Percentiles rank a stretch among this genome's conserved stretches.
phyloP scores from a whole-genome alignment of 345 rosid genomes.

The Brassica rapa region DNA sequence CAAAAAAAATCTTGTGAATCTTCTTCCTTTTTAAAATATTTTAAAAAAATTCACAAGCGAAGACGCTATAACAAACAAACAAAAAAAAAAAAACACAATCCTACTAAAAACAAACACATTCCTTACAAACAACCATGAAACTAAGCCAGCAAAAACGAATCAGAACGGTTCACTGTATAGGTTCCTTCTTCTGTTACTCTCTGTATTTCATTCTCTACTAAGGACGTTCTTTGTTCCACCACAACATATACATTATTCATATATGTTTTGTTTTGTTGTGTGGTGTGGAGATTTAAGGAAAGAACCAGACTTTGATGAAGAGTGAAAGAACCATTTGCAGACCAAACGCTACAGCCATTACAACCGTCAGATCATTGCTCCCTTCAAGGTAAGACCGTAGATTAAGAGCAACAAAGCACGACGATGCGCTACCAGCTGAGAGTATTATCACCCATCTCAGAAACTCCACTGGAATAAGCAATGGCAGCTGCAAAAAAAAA shows the following conservation, averaged over 20 bases:
- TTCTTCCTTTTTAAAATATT: neutral
- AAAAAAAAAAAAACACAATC: neutral
- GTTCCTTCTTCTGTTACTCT: constrained; percentile 24
- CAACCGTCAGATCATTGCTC: constrained; percentile 51
- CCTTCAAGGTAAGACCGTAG: constrained; percentile 56
- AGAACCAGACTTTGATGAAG: constrained; percentile 95
- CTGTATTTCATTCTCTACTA: constrained; percentile 20
- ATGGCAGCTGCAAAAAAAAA: constrained; percentile 58
- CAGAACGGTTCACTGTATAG: constrained; percentile 9
- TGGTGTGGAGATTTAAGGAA: constrained; percentile 48
- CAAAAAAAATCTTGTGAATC: neutral
- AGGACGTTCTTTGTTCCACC: constrained; percentile 18
- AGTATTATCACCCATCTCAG: constrained; percentile 86
- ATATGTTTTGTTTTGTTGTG: neutral
- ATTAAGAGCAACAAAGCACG: constrained; percentile 73
- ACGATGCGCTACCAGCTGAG: constrained; percentile 62
- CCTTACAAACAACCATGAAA: constrained; percentile 7
- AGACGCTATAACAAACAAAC: neutral
- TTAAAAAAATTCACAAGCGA: neutral
- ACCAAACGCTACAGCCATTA: constrained; percentile 61
- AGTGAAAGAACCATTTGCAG: constrained; percentile 82
- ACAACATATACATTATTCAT: constrained; percentile 18
- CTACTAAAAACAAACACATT: constrained; percentile 14
- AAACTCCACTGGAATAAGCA: constrained; percentile 79
- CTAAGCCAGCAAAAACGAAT: constrained; percentile 4